These are phyloP conservation scores for Eragrostis nindensis DNA, from an alignment of 176 grass and related monocot genomes.

Conservation along the genomic window DNA sequence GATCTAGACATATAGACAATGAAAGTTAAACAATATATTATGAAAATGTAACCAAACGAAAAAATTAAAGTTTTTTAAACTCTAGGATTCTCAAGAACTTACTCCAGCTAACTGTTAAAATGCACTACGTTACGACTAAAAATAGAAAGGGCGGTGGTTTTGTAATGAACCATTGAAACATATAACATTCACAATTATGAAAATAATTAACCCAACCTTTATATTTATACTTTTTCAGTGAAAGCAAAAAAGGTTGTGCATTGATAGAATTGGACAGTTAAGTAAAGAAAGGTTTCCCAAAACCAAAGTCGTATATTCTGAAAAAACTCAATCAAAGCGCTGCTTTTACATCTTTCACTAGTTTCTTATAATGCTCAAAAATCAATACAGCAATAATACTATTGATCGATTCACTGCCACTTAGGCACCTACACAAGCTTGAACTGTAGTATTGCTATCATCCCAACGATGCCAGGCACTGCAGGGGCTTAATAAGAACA, in stretches of 20 bases:
- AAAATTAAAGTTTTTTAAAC: not conserved
- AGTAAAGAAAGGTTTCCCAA: not conserved
- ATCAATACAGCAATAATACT: slow-evolving; percentile 35
- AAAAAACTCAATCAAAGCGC: slow-evolving; percentile 6
- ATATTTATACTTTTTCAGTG: not conserved
- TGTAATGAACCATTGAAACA: slow-evolving; percentile 9
- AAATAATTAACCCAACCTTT: no score
- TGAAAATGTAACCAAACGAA: not conserved
- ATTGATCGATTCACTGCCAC: slow-evolving; percentile 32
- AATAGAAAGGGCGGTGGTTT: not conserved
- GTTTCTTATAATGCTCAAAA: slow-evolving; percentile 16
- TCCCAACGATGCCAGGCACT: not conserved
- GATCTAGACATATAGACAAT: slow-evolving; percentile 51
- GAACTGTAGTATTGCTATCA: slow-evolving; percentile 17
- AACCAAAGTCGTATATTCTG: not conserved
- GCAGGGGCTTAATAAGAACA: slow-evolving; percentile 5
- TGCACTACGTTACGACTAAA: not conserved
- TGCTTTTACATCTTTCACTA: not conserved
- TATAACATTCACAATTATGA: not conserved
- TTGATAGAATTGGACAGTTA: not conserved
- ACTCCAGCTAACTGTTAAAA: slow-evolving; percentile 20
- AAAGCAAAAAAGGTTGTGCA: not conserved
- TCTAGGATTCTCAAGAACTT: not conserved
- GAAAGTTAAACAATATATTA: slow-evolving; percentile 16
- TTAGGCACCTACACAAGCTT: slow-evolving; percentile 36